A percentile compares a stretch with the other conserved stretches of the same genome.
Evolutionary conservation across 805 yeast genomes (phyloP).

Genomic region (Kodamaea fukazawae): DNA sequence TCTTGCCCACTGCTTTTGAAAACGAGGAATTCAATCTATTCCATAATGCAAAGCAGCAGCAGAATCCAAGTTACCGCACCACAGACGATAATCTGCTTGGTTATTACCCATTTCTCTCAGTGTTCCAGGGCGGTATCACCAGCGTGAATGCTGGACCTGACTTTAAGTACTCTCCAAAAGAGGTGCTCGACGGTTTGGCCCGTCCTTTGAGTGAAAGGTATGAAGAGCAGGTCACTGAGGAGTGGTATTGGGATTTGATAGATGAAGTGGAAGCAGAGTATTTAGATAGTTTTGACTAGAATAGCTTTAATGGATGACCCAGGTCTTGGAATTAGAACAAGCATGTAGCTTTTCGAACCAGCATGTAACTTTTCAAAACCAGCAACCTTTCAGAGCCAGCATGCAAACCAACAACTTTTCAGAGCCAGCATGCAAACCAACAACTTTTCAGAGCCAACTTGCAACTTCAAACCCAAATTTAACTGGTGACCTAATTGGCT

Average conservation of each 20-base stretch:
- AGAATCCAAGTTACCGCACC: slow-evolving; percentile 36
- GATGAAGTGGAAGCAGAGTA: slow-evolving; percentile 76
- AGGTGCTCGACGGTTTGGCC: slow-evolving; percentile 32
- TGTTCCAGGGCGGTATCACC: slow-evolving; percentile 76
- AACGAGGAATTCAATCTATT: slow-evolving; percentile 31
- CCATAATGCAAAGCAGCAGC: slow-evolving; percentile 31
- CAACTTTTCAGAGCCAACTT: no score
- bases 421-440: no score
- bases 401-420: no score
- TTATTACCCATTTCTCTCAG: slow-evolving; percentile 87
- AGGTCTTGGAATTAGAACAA: neutral
- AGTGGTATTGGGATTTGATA: slow-evolving; percentile 74
- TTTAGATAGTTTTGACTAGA: slow-evolving; percentile 43
- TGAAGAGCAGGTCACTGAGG: slow-evolving; percentile 72
- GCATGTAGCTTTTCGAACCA: neutral
- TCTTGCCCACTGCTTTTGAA: slow-evolving; percentile 75
- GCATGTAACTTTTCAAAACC: no score
- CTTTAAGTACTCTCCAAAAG: slow-evolving; percentile 40
- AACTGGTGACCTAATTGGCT: no score
- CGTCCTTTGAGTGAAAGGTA: slow-evolving; percentile 59
- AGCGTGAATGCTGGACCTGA: slow-evolving; percentile 67
- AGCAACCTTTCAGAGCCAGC: no score
- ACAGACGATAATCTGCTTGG: slow-evolving; percentile 85
- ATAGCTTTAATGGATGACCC: neutral
- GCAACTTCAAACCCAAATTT: no score